Evolutionary conservation across 179 eudicot genomes (phyloP), one percentile per base, ranked within the genome.

Genomic region (Silene noctiflora): DNA sequence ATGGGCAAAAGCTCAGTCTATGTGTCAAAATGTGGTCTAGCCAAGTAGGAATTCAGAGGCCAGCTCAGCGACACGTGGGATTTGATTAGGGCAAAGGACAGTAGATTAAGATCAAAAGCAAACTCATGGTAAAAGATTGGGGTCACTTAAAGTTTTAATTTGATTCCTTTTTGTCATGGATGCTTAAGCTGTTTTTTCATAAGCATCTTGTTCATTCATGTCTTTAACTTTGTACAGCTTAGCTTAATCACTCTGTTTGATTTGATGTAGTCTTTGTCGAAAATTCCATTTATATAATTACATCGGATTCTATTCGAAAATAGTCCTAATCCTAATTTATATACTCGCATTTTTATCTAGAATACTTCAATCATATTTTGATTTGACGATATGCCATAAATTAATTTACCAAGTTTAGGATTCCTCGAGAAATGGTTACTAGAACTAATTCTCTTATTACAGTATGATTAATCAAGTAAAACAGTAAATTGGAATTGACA

Each of bases 81-180:
- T 51, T 7, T 17, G 1, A 10, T 20, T 51, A 19, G 16, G 27
- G 62, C 20, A 69, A 60, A 61, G 6, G 73, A 4, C 67, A 62
- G 24, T 19, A 55, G 10, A 27, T 7, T 14, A 17, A 17, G 79
- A 58, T 33, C 19, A 67, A 77, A 48, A 62, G 65, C 62, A 70
- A 78, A 71, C 24, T 33, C 48, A 51, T 77, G 63, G 58, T 77
- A 70, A 61, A 71, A 69, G 61, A 42, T 27, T 59, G 42, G 51
- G 69, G 75, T 71, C 75, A 77, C 71, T 60, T 42, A 51, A 77
- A 69, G 63, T 69, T 51, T 51, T 9, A 9, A 21, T 11, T 27
- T 39, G 55, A 44, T 31, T 63, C 72, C 68, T n/a, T 22, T 63
- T 72, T 48, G 22, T 51, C 53, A 29, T 25, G 29, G n/a, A 24